A percentile compares a stretch with the other conserved stretches of the same genome.
These are phyloP conservation scores for Microbotryum scabiosae DNA, from an alignment of 1,284 basidiomycete species.

Conservation along the genomic window DNA sequence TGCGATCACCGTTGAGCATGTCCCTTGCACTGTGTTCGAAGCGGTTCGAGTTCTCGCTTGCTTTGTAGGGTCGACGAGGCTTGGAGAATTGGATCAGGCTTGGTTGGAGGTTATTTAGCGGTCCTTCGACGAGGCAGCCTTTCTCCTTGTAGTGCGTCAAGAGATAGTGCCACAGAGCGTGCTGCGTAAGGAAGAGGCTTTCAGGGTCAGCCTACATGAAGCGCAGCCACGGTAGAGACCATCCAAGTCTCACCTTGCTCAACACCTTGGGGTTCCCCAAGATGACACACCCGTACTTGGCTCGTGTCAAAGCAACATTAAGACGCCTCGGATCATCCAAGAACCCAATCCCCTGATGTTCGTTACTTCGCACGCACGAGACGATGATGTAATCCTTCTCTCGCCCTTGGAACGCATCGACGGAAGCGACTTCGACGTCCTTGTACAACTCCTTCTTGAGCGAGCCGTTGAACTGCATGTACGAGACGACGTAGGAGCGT, in stretches of 20 bases:
- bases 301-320: conserved; percentile 94
- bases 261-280: conserved; percentile 97
- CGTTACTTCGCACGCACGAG: conserved; percentile 97
- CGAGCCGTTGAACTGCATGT: conserved; percentile 98
- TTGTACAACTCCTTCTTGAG: conserved; percentile 99
- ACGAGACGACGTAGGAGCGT: conserved; percentile 95
- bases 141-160: conserved; percentile 98
- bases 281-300: conserved; percentile 96
- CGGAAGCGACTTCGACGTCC: conserved; percentile 96
- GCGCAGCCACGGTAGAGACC: background rate
- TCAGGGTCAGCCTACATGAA: background rate
- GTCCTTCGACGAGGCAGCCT: conserved; percentile 86
- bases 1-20: conserved; percentile 13
- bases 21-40: conserved; percentile 35
- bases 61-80: conserved; percentile 59
- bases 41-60: conserved; percentile 24
- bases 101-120: conserved; percentile 87
- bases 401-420: conserved; percentile 98
- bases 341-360: conserved; percentile 99
- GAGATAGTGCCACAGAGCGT: conserved; percentile 96
- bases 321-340: conserved; percentile 93
- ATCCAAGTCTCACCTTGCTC: conserved; percentile 66
- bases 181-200: conserved; percentile 48
- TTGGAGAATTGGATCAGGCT: conserved; percentile 99
- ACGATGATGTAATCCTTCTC: conserved; percentile 99